phyloP scores from a whole-genome alignment of 2,329 filamentous ascomycete species.

The Aspergillus texensis region DNA sequence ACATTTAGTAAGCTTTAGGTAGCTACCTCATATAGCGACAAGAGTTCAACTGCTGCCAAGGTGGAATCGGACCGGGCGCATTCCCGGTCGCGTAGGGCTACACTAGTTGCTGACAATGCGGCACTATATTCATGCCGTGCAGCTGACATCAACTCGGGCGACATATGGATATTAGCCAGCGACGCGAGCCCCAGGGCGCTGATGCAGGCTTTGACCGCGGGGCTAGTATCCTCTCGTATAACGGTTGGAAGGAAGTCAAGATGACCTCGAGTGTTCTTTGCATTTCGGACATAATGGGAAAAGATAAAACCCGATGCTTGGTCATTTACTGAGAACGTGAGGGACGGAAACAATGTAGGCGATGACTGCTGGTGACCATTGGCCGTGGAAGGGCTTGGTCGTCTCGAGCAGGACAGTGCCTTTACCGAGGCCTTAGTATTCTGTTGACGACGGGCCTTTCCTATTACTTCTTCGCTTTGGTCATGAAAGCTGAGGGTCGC shows the following conservation, averaged over 20 bases:
- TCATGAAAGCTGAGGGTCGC: constrained; percentile 21
- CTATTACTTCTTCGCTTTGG: constrained; percentile 23
- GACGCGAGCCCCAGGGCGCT: constrained; percentile 18
- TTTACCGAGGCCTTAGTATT: no score
- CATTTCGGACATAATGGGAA: constrained; percentile 14
- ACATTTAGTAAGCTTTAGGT: neutral
- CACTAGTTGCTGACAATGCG: constrained; percentile 16
- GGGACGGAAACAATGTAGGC: neutral
- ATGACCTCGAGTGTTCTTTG: constrained; percentile 7
- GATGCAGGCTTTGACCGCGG: constrained; percentile 14
- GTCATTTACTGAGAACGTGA: constrained; percentile 11
- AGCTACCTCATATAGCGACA: constrained; percentile 21
- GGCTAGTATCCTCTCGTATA: constrained; percentile 10
- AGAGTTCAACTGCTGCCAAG: constrained; percentile 18
- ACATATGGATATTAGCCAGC: constrained; percentile 13
- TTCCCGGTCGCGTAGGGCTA: constrained; percentile 12
- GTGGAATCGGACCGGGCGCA: constrained; percentile 18
- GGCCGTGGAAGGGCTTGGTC: neutral
- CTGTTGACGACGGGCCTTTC: constrained; percentile 12
- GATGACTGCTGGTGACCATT: neutral
- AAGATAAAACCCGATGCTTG: constrained; percentile 12
- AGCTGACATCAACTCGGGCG: constrained; percentile 1
- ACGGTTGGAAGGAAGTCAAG: constrained; percentile 13
- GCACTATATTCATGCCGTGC: constrained; percentile 15
- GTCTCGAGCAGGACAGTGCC: neutral